These are phyloP conservation scores for Suillus occidentalis DNA, from an alignment of 768 basidiomycete genomes.

Conservation along the genomic window DNA sequence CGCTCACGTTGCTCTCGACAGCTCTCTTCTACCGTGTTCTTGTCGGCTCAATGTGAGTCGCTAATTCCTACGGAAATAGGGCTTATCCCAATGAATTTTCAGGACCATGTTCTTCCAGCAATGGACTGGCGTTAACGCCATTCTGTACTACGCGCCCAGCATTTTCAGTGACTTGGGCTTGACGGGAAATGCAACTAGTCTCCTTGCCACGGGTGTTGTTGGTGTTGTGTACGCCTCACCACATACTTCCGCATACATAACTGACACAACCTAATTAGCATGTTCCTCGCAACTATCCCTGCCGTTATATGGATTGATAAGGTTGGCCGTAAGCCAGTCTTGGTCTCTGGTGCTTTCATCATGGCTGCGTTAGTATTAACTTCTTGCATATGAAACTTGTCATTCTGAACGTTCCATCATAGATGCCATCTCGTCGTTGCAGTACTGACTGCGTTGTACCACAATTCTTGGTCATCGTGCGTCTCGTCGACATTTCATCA, in stretches of 20 bases:
- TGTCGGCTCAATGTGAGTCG: constrained; percentile 53
- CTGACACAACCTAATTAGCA: constrained; percentile 36
- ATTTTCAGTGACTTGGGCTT: constrained; percentile 67
- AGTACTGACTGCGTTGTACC: constrained; percentile 58
- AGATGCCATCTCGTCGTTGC: constrained; percentile 74
- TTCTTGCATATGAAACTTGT: constrained; percentile 13
- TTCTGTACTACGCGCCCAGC: constrained; percentile 73
- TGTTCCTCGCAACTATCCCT: constrained; percentile 78
- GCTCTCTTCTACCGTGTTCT: constrained; percentile 60
- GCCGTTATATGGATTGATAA: constrained; percentile 83
- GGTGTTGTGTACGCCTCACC: constrained; percentile 62
- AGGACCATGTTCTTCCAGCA: constrained; percentile 82
- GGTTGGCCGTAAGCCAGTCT: constrained; percentile 69
- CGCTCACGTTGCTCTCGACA: constrained; percentile 28
- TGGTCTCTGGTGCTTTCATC: constrained; percentile 70
- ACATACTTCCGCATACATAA: neutral
- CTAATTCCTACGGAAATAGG: neutral
- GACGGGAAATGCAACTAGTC: constrained; percentile 56
- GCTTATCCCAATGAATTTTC: neutral
- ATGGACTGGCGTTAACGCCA: constrained; percentile 79
- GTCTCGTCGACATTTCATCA: constrained; percentile 19
- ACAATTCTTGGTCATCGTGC: constrained; percentile 52
- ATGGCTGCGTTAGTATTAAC: constrained; percentile 56
- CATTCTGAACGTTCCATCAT: constrained; percentile 14
- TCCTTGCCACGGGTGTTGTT: constrained; percentile 70